Evolutionary conservation across 805 yeast species (phyloP).

Genomic region (Ogataea kodamae): DNA sequence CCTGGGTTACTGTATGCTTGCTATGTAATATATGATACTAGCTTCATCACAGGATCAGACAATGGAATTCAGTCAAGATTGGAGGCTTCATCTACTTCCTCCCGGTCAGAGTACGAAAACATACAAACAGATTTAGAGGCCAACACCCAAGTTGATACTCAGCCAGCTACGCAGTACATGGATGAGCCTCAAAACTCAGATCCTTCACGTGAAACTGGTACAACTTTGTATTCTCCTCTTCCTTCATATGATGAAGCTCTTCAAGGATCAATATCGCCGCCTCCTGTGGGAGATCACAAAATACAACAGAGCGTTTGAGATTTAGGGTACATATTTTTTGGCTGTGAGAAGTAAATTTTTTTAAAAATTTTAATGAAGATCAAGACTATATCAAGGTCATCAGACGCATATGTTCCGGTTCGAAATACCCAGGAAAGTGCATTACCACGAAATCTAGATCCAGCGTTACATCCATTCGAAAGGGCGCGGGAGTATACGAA

Average conservation of each 20-base stretch:
- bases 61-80: constrained; percentile 18
- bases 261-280: constrained; percentile 6
- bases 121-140: constrained; percentile 6
- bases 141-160: too few relatives aligned
- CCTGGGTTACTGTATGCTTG: constrained; percentile 51
- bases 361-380: constrained; percentile 56
- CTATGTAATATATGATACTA: constrained; percentile 39
- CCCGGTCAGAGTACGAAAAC: constrained; percentile 7
- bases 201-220: constrained; percentile 2
- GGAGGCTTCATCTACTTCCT: not conserved
- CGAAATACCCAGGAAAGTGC: constrained; percentile 85
- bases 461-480: constrained; percentile 95
- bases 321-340: constrained; percentile 1
- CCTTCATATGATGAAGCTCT: constrained; percentile 24
- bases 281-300: constrained; percentile 24
- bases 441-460: constrained; percentile 83
- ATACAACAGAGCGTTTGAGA: constrained; percentile 16
- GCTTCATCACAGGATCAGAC: constrained; percentile 24
- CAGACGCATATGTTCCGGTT: constrained; percentile 91
- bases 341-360: constrained; percentile 11
- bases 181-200: constrained; percentile 6
- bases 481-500: constrained; percentile 94
- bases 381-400: constrained; percentile 82
- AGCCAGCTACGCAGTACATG: too few relatives aligned
- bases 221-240: constrained; percentile 16